Base-by-base conservation (phyloP, 192 early-diverging fungal species). In the Oehlia diaphana region DNA sequence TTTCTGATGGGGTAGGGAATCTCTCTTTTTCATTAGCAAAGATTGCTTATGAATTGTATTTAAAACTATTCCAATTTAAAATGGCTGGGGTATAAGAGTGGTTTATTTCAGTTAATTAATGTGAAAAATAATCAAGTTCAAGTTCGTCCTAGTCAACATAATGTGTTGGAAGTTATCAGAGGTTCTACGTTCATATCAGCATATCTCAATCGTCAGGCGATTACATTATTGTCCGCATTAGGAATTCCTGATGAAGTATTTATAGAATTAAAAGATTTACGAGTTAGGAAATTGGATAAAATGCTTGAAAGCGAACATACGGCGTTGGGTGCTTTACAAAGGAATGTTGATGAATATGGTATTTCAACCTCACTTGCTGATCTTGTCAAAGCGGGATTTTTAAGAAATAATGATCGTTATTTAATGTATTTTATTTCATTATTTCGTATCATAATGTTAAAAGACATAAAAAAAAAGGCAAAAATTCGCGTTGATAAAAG, bases 1-100 rank as follows among this genome's bases (percentile, higher is more conserved):
- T 95, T 75, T 92, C 92, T 33, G 94, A 95, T 81, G 94, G 94
- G 3, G 87, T 92, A 13, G 94, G 94, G 31, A 84, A 85, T 13
- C 87, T 95, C 35, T 91, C 91, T 0, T 74, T 63, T 2, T 63
- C 49, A 4, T 74, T 95, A 47, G 86, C 91, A 14, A 49, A 79
- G 9, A 83, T 92, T 31, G 83, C 84, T 3, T 65, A 75, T 10
- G 75, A 73, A 2, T 63, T 89, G 69, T 83, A 85, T 23, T 82
- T 89, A 19, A 80, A 31, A 42, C 49, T 0, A 65, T 81, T 0
- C 92, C 93, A 0, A 80, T 92, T 94, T 62, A 87, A 93, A 37
- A 76, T 93, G 0, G 90, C 88, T 2, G 91, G 91, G 91, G 14
- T 86, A 92, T 26, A 90, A 95, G 83, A 89, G 91, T 7, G 89